Evolutionary conservation across 495 filamentous ascomycete genomes (phyloP), one percentile per base, ranked within the genome.

Genomic region (Hypoxylon cercidicola): DNA sequence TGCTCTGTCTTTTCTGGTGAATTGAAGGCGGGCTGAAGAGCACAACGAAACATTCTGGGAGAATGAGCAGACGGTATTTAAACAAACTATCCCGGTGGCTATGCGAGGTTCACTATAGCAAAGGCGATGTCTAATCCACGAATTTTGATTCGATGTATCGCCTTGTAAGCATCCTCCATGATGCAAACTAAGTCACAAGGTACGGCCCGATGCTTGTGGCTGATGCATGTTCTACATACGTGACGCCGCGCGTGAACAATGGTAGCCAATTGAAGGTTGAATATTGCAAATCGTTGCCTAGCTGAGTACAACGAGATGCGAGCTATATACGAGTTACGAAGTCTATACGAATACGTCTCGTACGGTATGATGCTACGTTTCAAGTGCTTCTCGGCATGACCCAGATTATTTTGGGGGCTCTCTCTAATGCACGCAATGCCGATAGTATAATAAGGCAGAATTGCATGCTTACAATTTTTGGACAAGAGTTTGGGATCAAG

Each of bases 311-410:
- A 30, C 13, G 13, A 30, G 12, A 39, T 48, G 13, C 54, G 54
- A 57, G 32, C 10, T 28, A 16, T 47, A 13, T 57, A 40, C 44
- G 55, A 49, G 19, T 32, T 46, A 11, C 55, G 43, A 55, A 13
- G 5, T 20, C 10, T 15, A 41, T 55, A 49, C 55, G 55, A 58
- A 20, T 58, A 58, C 44, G 44, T 8, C 35, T 46, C 10, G 19
- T 56, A 47, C 53, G 53, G 46, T 25, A 6, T 28, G 1, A 11
- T 56, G 18, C 41, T 11, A 18, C 40, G 2, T 44, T 21, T 8
- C 18, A 3, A 44, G 7, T 28, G 25, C 3, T 3, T 3, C 25
- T 3, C 25, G 25, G 3, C 25, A 28, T 7, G 7, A 7, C 3
- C 25, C 25, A 7, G 7, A 28, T n/a, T n/a, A 28, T 28, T 28